Base-by-base conservation (phyloP, 192 early-diverging fungal species). In the Rhizophlyctis rosea region DNA sequence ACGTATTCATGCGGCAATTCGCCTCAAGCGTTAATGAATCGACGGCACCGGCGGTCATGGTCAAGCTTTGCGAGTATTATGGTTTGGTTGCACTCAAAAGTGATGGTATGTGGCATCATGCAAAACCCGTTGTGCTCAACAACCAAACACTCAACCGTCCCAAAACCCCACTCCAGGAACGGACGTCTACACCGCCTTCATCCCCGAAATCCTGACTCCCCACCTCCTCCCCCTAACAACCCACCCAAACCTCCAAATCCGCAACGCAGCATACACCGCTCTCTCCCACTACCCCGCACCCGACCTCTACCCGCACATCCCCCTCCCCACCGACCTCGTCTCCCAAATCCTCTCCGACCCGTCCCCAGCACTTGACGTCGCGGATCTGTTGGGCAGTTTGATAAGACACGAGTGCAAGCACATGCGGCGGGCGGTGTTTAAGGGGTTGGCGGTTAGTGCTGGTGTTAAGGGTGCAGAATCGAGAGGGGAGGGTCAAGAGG, bases 361-460 rank as follows among this genome's bases (percentile, higher is more conserved):
- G 0, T 11, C 55, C 33, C 27, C 59, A 16, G 28, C 59, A 3
- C 13, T 3, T 23, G 25, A 21, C 11, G 36, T 53, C 3, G 32
- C 59, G 3, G 11, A 24, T 0, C 24, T 68, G 18, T 28, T 68
- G 28, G 52, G 59, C 2, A 55, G 11, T 24, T 62, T 68, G 34
- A 62, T 68, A 34, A n/a, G n/a, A 34, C 67, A 68, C 34, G 67
- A 68, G 54, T 61, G 58, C 59, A 62, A 54, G 34, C 32, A 61
- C 24, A 68, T 68, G 67, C 33, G 67, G 27, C 58, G 67, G 5
- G 59, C 67, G 24, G 67, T 68, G 18, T 68, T 68, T 53, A 68
- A 68, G 39, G 67, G 67, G 4, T 50, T 68, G 25, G 58, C 67
- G 23, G 67, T 57, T 3, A 28, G 48, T 5, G 48, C 23, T 5